phyloP scores from a whole-genome alignment of 805 yeast genomes.

The Starmerella asiatica region DNA sequence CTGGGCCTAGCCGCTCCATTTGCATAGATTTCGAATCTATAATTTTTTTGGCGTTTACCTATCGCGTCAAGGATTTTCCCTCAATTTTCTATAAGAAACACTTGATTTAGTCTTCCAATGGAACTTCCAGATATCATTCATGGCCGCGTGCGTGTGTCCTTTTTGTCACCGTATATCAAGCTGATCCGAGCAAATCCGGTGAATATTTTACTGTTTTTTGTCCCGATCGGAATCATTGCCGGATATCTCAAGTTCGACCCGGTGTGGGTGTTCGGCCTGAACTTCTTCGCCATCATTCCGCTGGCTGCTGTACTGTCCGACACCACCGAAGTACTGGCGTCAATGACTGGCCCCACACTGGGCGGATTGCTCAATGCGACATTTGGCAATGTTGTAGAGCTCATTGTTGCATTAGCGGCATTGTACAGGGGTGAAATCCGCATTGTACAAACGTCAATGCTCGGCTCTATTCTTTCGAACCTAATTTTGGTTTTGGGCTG shows the following conservation, averaged over 20 bases:
- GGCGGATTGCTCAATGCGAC: constrained; percentile 95
- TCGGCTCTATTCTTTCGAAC: constrained; percentile 85
- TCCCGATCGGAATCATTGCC: constrained; percentile 77
- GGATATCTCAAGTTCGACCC: constrained; percentile 47
- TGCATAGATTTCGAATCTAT: too few relatives aligned
- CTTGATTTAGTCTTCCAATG: too few relatives aligned
- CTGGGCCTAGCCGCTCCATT: too few relatives aligned
- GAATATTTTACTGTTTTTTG: constrained; percentile 63
- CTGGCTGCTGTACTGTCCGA: constrained; percentile 79
- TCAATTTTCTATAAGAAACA: too few relatives aligned
- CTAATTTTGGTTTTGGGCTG: constrained; percentile 84
- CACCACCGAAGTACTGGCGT: constrained; percentile 87
- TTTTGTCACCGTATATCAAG: constrained; percentile 6
- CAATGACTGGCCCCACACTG: constrained; percentile 75
- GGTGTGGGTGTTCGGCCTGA: constrained; percentile 48
- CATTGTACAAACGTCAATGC: constrained; percentile 94
- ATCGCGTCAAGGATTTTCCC: too few relatives aligned
- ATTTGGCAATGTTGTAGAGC: constrained; percentile 94
- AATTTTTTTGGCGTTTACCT: too few relatives aligned
- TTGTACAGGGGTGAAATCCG: constrained; percentile 72
- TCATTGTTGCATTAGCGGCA: constrained; percentile 88
- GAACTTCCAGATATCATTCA: not conserved
- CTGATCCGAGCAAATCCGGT: constrained; percentile 28
- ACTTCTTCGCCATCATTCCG: constrained; percentile 84
- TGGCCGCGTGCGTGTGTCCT: not conserved